Conservation (phyloP, 2,329 filamentous ascomycete species). For the Apiospora rasikravindrae region DNA sequence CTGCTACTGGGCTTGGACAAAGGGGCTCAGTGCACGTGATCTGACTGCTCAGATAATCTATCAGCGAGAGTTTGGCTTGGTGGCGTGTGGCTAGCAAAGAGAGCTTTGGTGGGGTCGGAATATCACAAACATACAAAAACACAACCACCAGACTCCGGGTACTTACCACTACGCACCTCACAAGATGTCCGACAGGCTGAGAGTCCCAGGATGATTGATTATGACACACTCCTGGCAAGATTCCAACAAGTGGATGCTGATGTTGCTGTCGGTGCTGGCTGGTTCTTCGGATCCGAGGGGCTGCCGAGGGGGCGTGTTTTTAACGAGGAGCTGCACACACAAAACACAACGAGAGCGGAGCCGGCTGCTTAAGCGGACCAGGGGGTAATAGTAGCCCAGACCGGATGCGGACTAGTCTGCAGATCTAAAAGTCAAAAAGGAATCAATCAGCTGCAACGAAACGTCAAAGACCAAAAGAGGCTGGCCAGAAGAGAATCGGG, state of each 20-base stretch:
- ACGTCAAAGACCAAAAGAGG: not conserved
- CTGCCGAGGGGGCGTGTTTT: not conserved
- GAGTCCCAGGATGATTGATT: not conserved
- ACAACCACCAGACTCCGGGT: not conserved
- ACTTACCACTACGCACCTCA: not conserved
- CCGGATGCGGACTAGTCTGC: slow-evolving; percentile 21
- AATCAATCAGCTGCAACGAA: slow-evolving; percentile 23
- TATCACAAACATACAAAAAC: not conserved
- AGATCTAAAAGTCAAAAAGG: slow-evolving; percentile 22
- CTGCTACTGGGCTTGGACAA: not conserved
- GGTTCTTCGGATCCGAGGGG: not conserved
- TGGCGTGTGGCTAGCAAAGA: not conserved
- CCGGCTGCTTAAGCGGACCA: not conserved
- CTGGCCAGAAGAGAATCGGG: slow-evolving; percentile 2
- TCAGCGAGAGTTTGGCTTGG: not conserved
- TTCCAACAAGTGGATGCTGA: not conserved
- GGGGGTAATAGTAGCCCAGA: not conserved
- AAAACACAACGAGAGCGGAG: slow-evolving; percentile 1
- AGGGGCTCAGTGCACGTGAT: not conserved
- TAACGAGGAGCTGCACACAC: slow-evolving; percentile 1
- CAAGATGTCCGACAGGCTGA: not conserved
- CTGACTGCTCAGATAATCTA: not conserved
- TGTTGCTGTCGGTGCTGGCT: not conserved
- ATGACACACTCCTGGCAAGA: not conserved
- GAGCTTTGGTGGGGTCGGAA: not conserved